phyloP scores from a whole-genome alignment of 345 rosid genomes.

The Salix koriyanagi region DNA sequence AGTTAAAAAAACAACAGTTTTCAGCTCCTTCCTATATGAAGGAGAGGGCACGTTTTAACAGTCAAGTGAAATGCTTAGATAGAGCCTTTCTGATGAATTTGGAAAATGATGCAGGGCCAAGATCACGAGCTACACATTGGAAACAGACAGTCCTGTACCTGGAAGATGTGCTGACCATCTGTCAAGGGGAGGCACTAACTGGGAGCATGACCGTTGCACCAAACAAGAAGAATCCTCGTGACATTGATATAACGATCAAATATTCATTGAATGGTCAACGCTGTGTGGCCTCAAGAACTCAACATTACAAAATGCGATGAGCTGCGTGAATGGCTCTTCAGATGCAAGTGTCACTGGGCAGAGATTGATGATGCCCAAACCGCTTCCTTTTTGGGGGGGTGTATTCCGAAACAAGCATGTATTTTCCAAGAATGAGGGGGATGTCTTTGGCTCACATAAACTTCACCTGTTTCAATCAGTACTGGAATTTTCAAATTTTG shows the following conservation, averaged over 20 bases:
- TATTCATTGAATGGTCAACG: conserved; percentile 70
- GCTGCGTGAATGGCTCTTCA: neutral
- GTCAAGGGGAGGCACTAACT: conserved; percentile 76
- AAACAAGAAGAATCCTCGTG: conserved; percentile 92
- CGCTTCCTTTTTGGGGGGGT: neutral
- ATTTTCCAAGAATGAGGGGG: neutral
- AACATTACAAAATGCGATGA: conserved; percentile 69
- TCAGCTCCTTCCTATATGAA: neutral
- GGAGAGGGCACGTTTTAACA: neutral
- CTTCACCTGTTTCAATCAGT: neutral
- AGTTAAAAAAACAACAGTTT: neutral
- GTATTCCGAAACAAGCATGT: neutral
- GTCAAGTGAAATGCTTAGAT: neutral
- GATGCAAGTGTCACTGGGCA: neutral
- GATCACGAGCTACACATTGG: conserved; percentile 87
- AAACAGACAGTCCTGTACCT: conserved; percentile 91
- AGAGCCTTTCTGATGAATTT: neutral
- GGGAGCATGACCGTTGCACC: conserved; percentile 90
- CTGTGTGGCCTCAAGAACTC: conserved; percentile 53
- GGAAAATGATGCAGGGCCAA: conserved; percentile 47
- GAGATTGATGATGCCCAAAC: neutral
- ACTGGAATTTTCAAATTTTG: neutral
- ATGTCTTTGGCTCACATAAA: neutral
- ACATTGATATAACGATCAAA: conserved; percentile 70
- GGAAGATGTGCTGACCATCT: conserved; percentile 87